Evolutionary conservation across 1,284 basidiomycete genomes (phyloP).

Genomic region (Grifola frondosa): DNA sequence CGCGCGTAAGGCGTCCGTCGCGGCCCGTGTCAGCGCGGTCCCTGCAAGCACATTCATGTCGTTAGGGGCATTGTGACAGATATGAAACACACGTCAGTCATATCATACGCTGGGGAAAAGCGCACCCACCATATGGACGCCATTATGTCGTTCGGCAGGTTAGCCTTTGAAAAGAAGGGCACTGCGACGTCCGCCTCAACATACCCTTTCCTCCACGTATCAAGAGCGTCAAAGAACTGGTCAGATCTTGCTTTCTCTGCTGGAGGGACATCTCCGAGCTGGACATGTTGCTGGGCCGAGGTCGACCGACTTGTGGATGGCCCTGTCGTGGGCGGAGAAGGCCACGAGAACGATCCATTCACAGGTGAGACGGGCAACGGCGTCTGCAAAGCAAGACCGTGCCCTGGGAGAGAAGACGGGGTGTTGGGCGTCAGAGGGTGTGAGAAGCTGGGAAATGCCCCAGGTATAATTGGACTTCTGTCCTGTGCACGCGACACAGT

Average conservation of each 20-base stretch:
- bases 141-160: slow-evolving; percentile 80
- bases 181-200: slow-evolving; percentile 94
- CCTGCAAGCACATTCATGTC: slow-evolving; percentile 49
- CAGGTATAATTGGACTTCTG: neutral
- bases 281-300: too few relatives aligned
- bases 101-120: neutral
- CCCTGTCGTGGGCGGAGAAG: too few relatives aligned
- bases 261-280: slow-evolving; percentile 73
- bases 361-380: too few relatives aligned
- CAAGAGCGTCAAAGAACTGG: slow-evolving; percentile 82
- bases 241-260: slow-evolving; percentile 82
- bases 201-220: slow-evolving; percentile 72
- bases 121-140: slow-evolving; percentile 84
- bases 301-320: too few relatives aligned
- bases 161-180: slow-evolving; percentile 93
- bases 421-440: too few relatives aligned
- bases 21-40: slow-evolving; percentile 91
- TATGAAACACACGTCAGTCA: neutral
- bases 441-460: neutral
- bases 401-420: too few relatives aligned
- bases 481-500: neutral
- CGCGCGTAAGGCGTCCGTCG: slow-evolving; percentile 83
- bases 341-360: too few relatives aligned
- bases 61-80: neutral
- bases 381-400: too few relatives aligned